A percentile compares a stretch with the other conserved stretches of the same genome.
Conservation (phyloP, 1,284 basidiomycete species). For the Pseudozyma flocculosa region DNA sequence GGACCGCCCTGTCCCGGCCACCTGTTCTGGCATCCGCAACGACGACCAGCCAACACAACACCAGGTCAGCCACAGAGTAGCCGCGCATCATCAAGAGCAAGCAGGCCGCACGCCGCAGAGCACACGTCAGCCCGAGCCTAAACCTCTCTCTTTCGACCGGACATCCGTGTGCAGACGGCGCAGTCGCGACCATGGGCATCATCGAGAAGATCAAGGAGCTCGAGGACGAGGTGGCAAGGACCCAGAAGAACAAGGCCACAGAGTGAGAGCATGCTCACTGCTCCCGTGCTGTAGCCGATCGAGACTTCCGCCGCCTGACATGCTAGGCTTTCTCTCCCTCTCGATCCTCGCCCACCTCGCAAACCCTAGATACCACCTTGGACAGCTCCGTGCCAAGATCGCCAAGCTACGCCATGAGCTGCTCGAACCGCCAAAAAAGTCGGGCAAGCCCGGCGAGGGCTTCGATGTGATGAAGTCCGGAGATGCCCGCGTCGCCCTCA, state of each 20-base stretch:
- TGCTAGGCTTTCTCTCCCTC: no score
- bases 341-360: background rate
- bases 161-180: no score
- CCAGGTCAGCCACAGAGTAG: no score
- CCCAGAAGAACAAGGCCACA: slow-evolving; percentile 61
- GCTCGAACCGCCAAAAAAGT: slow-evolving; percentile 50
- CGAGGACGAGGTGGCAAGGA: slow-evolving; percentile 87
- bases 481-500: slow-evolving; percentile 71
- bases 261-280: slow-evolving; percentile 37
- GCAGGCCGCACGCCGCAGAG: no score
- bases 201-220: slow-evolving; percentile 80
- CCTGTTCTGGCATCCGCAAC: no score
- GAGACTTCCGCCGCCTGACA: no score
- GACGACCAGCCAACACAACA: no score
- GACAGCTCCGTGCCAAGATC: slow-evolving; percentile 51
- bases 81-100: no score
- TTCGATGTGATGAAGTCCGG: slow-evolving; percentile 56
- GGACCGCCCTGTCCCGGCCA: no score
- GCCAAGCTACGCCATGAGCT: slow-evolving; percentile 54
- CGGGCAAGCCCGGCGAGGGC: slow-evolving; percentile 46
- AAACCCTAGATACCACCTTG: slow-evolving; percentile 43
- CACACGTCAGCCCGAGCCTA: no score
- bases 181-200: slow-evolving; percentile 41
- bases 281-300: no score
- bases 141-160: no score